phyloP scores from a whole-genome alignment of 441 rosid species.

The Populus hybrid region DNA sequence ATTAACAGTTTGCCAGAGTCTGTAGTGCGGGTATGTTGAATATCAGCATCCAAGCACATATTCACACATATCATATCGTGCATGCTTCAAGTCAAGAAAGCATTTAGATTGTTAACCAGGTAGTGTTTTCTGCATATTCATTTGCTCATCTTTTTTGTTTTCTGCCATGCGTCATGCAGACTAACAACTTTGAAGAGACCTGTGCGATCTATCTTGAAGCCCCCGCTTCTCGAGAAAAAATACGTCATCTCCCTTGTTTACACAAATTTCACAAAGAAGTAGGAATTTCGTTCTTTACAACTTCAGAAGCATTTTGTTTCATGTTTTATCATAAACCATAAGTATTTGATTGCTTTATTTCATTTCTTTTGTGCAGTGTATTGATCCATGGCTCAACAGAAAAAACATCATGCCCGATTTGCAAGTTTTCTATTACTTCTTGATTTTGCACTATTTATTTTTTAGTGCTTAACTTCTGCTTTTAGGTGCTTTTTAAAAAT shows the following conservation, averaged over 20 bases:
- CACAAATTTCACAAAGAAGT: conserved; percentile 97
- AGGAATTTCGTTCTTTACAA: conserved; percentile 15
- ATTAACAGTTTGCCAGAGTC: conserved; percentile 83
- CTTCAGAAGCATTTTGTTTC: background rate
- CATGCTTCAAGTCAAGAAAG: background rate
- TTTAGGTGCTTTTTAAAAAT: too few relatives aligned
- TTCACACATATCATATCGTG: background rate
- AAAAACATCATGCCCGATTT: conserved; percentile 76
- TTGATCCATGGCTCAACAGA: conserved; percentile 89
- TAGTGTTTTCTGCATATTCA: conserved; percentile 5
- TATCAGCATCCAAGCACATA: background rate
- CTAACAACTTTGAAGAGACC: conserved; percentile 54
- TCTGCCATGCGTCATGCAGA: conserved; percentile 33
- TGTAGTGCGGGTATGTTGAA: conserved; percentile 59
- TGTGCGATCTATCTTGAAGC: conserved; percentile 85
- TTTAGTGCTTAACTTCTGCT: background rate
- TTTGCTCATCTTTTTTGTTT: background rate
- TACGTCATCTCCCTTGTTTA: conserved; percentile 94
- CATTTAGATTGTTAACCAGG: background rate
- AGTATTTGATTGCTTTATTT: conserved; percentile 4
- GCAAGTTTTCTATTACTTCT: conserved; percentile 66
- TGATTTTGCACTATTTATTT: conserved; percentile 16
- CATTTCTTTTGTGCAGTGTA: conserved; percentile 54
- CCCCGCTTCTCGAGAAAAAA: conserved; percentile 68
- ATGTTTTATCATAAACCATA: background rate